Percentiles rank a stretch among this genome's conserved stretches.
phyloP scores from a whole-genome alignment of 164 flowering plant genomes.

The Vitis amurensis region DNA sequence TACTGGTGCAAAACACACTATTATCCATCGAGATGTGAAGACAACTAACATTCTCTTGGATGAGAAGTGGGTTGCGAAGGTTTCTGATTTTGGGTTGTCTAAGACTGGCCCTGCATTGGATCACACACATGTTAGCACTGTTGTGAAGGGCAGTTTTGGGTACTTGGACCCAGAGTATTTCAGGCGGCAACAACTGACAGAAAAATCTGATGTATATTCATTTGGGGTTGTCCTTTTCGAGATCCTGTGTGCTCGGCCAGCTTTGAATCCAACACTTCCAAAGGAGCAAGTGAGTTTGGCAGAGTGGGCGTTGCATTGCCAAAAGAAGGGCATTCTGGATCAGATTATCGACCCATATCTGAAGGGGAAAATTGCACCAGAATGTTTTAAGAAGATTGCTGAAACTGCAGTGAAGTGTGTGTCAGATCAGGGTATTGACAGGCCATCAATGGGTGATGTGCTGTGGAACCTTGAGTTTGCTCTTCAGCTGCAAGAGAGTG shows the following conservation, averaged over 20 bases:
- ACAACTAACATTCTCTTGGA: constrained; percentile 76
- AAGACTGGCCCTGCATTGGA: constrained; percentile 76
- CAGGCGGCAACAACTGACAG: constrained; percentile 78
- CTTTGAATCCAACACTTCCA: constrained; percentile 66
- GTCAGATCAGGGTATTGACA: constrained; percentile 61
- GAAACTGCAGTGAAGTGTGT: constrained; percentile 84
- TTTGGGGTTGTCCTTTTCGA: constrained; percentile 85
- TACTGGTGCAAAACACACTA: constrained; percentile 73
- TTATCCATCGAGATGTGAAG: constrained; percentile 77
- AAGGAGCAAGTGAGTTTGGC: constrained; percentile 85
- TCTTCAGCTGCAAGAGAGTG: constrained; percentile 75
- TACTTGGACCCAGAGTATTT: constrained; percentile 84
- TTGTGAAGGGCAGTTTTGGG: constrained; percentile 83
- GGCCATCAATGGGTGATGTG: constrained; percentile 89
- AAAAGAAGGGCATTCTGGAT: constrained; percentile 69
- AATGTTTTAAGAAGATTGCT: constrained; percentile 69
- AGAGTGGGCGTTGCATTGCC: constrained; percentile 85
- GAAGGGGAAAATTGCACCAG: constrained; percentile 73
- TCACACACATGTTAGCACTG: constrained; percentile 78
- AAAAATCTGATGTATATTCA: constrained; percentile 82
- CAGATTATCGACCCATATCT: constrained; percentile 72
- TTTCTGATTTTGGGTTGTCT: constrained; percentile 77
- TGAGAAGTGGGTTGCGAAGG: constrained; percentile 87
- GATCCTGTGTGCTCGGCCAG: constrained; percentile 77
- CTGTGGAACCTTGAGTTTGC: constrained; percentile 88